Base-by-base conservation (phyloP, 2,329 filamentous ascomycete species). In the Apiospora kogelbergensis region DNA sequence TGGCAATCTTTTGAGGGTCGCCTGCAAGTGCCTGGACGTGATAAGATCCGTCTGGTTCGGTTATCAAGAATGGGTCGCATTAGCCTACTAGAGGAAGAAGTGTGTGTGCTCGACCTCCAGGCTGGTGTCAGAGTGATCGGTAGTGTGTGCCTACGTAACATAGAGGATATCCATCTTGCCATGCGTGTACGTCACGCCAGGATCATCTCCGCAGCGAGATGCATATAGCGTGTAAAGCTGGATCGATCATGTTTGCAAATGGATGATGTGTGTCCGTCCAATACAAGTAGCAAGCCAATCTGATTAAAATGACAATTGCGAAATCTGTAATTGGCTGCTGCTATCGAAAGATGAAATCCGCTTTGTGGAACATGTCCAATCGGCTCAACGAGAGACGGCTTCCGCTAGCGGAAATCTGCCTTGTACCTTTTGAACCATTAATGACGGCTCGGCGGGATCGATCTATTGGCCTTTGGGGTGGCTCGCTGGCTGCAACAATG, bases 61-160 rank as follows among this genome's bases (percentile, higher is more conserved):
- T 37, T 60, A 60, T 60, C 53, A 60, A 37, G 26, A 60, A 60
- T 60, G 53, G 53, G 53, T 60, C 53, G 53, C 53, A 60, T 30
- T 60, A 60, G 48, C 48, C 46, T 22, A 17, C 7, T 57, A 20
- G 17, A 57, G 26, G 20, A n/a, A 30, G 24, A n/a, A 30, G 53
- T 57, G 46, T 17, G 22, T 48, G 46, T 53, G 48, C 48, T 20
- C 26, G 48, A 57, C 53, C 53, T 60, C 20, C 30, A n/a, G 53
- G 53, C 30, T 37, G 53, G 30, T 60, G 37, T 60, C 53, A 60
- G 53, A 60, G 37, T n/a, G 30, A 13, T 60, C 26, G 26, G 22
- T 60, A 57, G 33, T 42, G 40, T 48, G 45, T 48, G 24, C 26
- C 9, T 20, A 9, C 26, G 4, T 20, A 20, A 57, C 48, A 33